Base-by-base conservation (phyloP, 1,284 basidiomycete genomes). In the Ustilago xerochloae region DNA sequence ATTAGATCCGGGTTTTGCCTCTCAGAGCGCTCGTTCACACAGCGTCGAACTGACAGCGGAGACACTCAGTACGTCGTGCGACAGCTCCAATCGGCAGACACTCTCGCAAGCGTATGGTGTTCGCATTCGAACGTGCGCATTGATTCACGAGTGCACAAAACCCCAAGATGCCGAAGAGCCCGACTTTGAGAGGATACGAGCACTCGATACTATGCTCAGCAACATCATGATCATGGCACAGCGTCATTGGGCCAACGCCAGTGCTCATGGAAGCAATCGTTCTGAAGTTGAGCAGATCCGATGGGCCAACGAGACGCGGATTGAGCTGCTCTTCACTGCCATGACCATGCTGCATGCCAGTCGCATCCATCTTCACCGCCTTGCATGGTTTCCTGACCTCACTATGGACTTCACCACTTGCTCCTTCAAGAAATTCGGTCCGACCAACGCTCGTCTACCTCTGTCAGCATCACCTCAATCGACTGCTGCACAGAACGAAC, bases 121-220 rank as follows among this genome's bases (percentile, higher is more conserved):
- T 15, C 45, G 60, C 9, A 46, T 63, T 28, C 51, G 60, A 4
- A 45, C 60, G 3, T 54, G 51, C 7, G 60, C 60, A 13, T 28
- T 63, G 29, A 56, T 63, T 32, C 26, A 63, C 51, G 60, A 63
- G 18, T 49, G 60, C 29, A 30, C 36, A 26, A 55, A 47, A n/a
- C 52, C 60, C 3, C 30, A 38, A 3, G 38, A 63, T 24, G 46
- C 60, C 6, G 18, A 47, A n/a, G 36, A 56, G n/a, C 60, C 52
- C 16, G 60, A 63, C 16, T 28, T 55, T n/a, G 46, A 43, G 10
- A 26, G 60, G 1, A 38, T 63, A 16, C 38, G 46, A 2, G 51
- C 60, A 8, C 36, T 63, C 12, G 60, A 63, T n/a, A 63, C 60
- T 6, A 63, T 55, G 38, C 46, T 63, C n/a, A 63, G 60, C 53